These are phyloP conservation scores for Tetragonia tetragonoides DNA, from an alignment of 148 eudicot species.

Conservation along the genomic window DNA sequence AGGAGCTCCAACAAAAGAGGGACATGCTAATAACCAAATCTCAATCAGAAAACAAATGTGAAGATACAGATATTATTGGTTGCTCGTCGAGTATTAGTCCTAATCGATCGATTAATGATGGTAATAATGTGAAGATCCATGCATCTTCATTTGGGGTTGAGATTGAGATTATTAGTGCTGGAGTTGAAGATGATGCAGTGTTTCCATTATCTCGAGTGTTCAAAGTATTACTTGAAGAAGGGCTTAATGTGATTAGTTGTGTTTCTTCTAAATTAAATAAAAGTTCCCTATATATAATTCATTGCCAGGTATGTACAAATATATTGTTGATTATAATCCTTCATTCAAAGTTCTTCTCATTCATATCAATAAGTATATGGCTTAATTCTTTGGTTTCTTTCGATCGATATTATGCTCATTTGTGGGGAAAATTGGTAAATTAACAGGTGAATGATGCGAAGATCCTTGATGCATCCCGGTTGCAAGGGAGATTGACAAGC, in stretches of 20 bases:
- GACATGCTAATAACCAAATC: slow-evolving; percentile 27
- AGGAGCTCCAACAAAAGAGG: slow-evolving; percentile 29
- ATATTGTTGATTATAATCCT: too few relatives aligned
- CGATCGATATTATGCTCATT: neutral
- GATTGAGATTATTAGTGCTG: slow-evolving; percentile 6
- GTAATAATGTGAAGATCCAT: neutral
- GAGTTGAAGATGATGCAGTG: neutral
- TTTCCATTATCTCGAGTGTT: slow-evolving; percentile 8
- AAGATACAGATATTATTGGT: neutral
- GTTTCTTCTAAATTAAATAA: neutral
- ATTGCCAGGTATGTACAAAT: slow-evolving; percentile 1
- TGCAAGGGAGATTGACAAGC: neutral
- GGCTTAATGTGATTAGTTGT: slow-evolving; percentile 8
- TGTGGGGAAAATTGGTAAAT: neutral
- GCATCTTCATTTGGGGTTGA: neutral
- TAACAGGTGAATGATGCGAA: neutral
- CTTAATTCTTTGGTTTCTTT: too few relatives aligned
- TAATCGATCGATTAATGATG: neutral
- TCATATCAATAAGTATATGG: too few relatives aligned
- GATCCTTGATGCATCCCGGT: neutral
- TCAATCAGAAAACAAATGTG: neutral
- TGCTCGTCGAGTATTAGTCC: neutral
- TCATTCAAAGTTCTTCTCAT: too few relatives aligned
- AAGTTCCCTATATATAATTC: neutral
- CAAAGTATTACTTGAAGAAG: neutral